Evolutionary conservation across 768 basidiomycete genomes (phyloP).

Genomic region (Tylopilus sp.): DNA sequence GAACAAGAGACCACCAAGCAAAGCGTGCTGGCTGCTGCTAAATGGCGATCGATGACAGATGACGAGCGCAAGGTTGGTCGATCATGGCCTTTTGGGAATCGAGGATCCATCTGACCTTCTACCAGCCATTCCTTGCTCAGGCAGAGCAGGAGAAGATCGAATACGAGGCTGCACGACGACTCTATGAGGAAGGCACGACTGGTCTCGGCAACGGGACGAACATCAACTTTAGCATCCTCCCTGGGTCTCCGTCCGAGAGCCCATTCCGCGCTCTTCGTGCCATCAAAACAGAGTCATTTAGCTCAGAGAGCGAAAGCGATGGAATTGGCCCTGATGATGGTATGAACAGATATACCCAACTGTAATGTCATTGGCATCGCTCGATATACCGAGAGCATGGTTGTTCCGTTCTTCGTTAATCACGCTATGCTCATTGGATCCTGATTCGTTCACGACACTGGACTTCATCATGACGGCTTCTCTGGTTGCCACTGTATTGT

Average conservation of each 20-base stretch:
- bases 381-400: slow-evolving; percentile 7
- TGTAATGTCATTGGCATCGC: slow-evolving; percentile 26
- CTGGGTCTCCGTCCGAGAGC: slow-evolving; percentile 55
- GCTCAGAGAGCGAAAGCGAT: slow-evolving; percentile 72
- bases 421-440: slow-evolving; percentile 16
- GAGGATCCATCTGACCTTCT: slow-evolving; percentile 15
- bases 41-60: slow-evolving; percentile 92
- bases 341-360: slow-evolving; percentile 35
- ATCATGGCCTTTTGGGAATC: not conserved
- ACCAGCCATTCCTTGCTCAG: slow-evolving; percentile 85
- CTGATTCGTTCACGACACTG: slow-evolving; percentile 27
- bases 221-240: slow-evolving; percentile 82
- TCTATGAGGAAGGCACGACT: slow-evolving; percentile 82
- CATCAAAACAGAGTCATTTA: slow-evolving; percentile 58
- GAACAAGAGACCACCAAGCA: slow-evolving; percentile 94
- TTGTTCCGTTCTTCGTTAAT: slow-evolving; percentile 29
- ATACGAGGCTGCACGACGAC: slow-evolving; percentile 79
- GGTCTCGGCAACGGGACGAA: slow-evolving; percentile 62
- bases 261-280: slow-evolving; percentile 39
- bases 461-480: slow-evolving; percentile 32
- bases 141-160: slow-evolving; percentile 95
- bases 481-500: slow-evolving; percentile 37
- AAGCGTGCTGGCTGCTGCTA: slow-evolving; percentile 87
- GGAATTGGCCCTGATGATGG: slow-evolving; percentile 52
- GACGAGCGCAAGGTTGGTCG: slow-evolving; percentile 82